Evolutionary conservation across 2,329 filamentous ascomycete species (phyloP), one percentile per base, ranked within the genome.

Genomic region (Colletotrichum sp.): DNA sequence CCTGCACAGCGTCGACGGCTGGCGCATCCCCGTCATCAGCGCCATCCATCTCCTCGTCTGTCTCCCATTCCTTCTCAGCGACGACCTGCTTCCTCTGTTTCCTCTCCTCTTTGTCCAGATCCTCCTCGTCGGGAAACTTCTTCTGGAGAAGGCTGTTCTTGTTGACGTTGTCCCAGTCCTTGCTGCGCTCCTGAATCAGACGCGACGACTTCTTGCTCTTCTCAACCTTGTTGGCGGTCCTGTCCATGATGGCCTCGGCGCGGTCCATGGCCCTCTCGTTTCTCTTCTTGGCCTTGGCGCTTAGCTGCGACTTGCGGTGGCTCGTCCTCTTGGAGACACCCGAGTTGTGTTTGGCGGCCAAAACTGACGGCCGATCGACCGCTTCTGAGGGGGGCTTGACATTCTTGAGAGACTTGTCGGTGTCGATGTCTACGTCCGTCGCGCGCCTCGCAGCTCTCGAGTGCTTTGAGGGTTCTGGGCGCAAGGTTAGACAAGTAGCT

Each of bases 381-480:
- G 88, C 85, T 60, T 89, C 85, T 24, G 84, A 77, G 3, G 92
- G 90, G 13, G 89, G 87, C 76, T 89, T 86, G 75, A 90, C 84
- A 48, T 91, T 86, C 82, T 93, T 94, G 26, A 95, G 88, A 8
- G 93, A 94, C 85, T 94, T 94, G 88, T 95, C 93, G 59, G 91
- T 90, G 84, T 94, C 86, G 84, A 95, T 92, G 80, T 92, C 89
- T 30, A 94, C 93, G 6, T 93, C 94, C 18, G 92, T 91, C 63
- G 92, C 94, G 78, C 95, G 92, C 81, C 94, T 91, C 55, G 94
- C 93, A 75, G 93, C 94, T 78, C 95, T 93, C 69, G 95, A 96
- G 86, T 93, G 94, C 74, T 92, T 84, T 6, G 94, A 95, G 52
- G 88, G 88, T 71, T 87, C 92, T 94, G 81, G 22, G 16, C 24